These are phyloP conservation scores for Hemileccinum rubropunctum DNA, from an alignment of 768 basidiomycete species.

Conservation along the genomic window DNA sequence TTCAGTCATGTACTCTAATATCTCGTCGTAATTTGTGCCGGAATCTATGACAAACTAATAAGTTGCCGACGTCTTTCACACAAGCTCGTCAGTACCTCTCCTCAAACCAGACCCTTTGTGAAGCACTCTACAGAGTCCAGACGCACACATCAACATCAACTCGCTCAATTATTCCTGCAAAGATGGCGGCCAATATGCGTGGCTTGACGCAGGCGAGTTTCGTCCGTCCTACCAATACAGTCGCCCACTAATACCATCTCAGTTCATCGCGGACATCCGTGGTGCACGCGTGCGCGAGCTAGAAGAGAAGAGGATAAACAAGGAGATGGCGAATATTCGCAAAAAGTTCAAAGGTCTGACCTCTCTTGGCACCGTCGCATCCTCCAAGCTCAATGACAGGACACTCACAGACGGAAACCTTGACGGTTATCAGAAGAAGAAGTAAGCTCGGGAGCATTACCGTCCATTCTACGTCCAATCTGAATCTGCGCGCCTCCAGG, in stretches of 20 bases:
- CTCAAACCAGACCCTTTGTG: not conserved
- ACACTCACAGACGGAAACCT: conserved; percentile 68
- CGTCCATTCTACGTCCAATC: conserved; percentile 11
- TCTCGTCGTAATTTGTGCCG: conserved; percentile 12
- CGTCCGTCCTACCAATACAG: not conserved
- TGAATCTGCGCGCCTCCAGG: conserved; percentile 40
- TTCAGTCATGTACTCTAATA: conserved; percentile 18
- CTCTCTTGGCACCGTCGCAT: conserved; percentile 6
- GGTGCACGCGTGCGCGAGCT: conserved; percentile 94
- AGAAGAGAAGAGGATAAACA: conserved; percentile 98
- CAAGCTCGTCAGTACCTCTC: not conserved
- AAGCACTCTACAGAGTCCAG: not conserved
- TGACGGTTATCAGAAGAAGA: conserved; percentile 91
- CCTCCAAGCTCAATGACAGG: conserved; percentile 1
- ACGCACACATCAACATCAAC: not conserved
- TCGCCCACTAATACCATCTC: conserved; percentile 5
- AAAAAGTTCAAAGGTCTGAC: conserved; percentile 93
- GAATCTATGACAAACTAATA: conserved; percentile 7
- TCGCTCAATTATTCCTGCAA: not conserved
- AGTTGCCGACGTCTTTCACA: not conserved
- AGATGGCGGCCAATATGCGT: conserved; percentile 89
- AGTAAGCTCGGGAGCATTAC: conserved; percentile 46
- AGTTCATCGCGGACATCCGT: conserved; percentile 99
- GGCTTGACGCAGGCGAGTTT: conserved; percentile 82
- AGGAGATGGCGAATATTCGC: conserved; percentile 99